phyloP scores from a whole-genome alignment of 176 grass and related monocot species.

The Musa troglodytarum region DNA sequence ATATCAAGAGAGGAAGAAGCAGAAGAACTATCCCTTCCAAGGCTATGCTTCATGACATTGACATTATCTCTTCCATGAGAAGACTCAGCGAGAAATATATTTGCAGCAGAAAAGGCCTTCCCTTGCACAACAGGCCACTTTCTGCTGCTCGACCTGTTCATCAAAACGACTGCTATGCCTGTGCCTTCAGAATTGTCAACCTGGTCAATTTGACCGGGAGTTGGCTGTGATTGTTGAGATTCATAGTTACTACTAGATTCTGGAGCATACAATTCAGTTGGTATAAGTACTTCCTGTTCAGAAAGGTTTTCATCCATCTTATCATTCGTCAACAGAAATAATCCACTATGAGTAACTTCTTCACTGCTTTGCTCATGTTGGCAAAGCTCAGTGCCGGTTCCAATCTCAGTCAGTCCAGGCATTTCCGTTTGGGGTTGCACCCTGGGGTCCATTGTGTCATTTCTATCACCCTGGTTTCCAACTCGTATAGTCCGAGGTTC shows the following conservation, averaged over 20 bases:
- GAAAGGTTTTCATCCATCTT: too few species aligned
- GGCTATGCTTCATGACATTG: conserved; percentile 59
- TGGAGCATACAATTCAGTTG: too few species aligned
- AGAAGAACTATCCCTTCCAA: conserved; percentile 57
- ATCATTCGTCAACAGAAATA: too few species aligned
- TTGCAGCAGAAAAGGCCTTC: conserved; percentile 35
- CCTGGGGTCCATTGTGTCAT: neutral
- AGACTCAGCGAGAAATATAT: conserved; percentile 55
- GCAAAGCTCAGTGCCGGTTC: too few species aligned
- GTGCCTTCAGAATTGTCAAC: conserved; percentile 41
- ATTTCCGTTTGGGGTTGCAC: neutral
- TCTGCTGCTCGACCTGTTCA: conserved; percentile 52
- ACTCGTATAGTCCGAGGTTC: neutral
- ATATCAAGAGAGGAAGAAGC: conserved; percentile 77
- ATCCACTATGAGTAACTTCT: too few species aligned
- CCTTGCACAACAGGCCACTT: conserved; percentile 56
- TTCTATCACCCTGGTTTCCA: neutral
- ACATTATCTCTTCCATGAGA: conserved; percentile 57
- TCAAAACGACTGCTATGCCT: conserved; percentile 63
- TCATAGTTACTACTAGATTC: too few species aligned
- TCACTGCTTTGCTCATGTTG: too few species aligned
- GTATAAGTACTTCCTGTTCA: too few species aligned
- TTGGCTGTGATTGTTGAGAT: conserved; percentile 32
- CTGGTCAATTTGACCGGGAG: conserved; percentile 12
- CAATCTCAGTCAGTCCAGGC: neutral